Conservation (phyloP, 164 flowering plant genomes). For the Vitis riparia region DNA sequence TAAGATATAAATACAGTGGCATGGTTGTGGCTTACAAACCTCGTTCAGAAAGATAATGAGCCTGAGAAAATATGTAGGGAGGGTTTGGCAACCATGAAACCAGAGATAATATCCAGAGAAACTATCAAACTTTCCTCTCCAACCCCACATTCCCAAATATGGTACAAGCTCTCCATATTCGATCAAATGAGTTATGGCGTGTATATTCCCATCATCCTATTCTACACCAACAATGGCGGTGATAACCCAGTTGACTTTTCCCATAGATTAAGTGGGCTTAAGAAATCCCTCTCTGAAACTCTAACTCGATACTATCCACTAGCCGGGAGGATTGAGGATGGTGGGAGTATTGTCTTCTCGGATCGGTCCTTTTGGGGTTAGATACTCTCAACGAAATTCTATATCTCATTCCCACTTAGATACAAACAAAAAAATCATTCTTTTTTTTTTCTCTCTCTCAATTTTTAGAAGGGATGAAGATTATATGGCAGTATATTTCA, state of each 20-base stretch:
- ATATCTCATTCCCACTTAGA: no score
- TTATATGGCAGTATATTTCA: no score
- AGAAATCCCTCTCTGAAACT: slow-evolving; percentile 20
- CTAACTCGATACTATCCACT: slow-evolving; percentile 26
- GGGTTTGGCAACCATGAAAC: neutral
- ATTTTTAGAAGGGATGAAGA: no score
- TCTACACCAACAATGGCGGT: slow-evolving; percentile 1
- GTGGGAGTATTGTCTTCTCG: neutral
- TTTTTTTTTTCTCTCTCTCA: no score
- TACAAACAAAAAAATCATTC: no score
- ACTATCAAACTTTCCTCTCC: slow-evolving; percentile 36
- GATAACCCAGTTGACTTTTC: neutral
- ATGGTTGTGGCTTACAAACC: no score
- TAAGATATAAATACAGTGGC: no score
- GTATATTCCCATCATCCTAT: slow-evolving; percentile 15
- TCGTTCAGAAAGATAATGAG: no score
- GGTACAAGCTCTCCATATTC: slow-evolving; percentile 22
- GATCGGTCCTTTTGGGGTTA: no score
- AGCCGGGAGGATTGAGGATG: slow-evolving; percentile 24
- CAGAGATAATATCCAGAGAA: slow-evolving; percentile 15
- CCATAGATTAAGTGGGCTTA: neutral
- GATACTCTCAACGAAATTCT: no score
- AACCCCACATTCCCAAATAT: slow-evolving; percentile 22
- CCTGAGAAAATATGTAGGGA: no score
- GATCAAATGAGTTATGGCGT: slow-evolving; percentile 27